Conservation (phyloP, 75 land plant genomes). For the Pinus tabuliformis region DNA sequence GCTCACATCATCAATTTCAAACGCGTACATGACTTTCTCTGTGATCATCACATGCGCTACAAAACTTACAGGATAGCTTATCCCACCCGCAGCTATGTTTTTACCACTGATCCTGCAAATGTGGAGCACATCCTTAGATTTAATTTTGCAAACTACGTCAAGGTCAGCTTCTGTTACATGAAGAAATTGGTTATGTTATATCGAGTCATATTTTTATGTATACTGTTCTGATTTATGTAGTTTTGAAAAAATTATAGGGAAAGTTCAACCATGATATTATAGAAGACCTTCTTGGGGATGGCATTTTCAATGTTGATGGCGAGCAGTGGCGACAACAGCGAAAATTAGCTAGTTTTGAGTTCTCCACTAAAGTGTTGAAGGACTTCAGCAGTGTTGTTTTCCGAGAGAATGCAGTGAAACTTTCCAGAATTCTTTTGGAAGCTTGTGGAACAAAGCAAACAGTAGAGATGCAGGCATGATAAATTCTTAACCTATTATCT, state of each 20-base stretch:
- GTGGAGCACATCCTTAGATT: slow-evolving; percentile 20
- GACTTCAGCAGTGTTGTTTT: slow-evolving; percentile 46
- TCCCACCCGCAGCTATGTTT: slow-evolving; percentile 5
- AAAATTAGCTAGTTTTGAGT: slow-evolving; percentile 51
- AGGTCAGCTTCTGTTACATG: slow-evolving; percentile 5
- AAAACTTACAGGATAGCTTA: slow-evolving; percentile 7
- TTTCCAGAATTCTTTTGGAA: slow-evolving; percentile 21
- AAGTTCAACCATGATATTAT: slow-evolving; percentile 9
- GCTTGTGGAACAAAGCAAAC: background rate
- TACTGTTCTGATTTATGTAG: background rate
- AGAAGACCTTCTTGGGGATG: slow-evolving; percentile 45
- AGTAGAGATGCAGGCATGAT: slow-evolving; percentile 55
- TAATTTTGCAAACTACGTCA: slow-evolving; percentile 18
- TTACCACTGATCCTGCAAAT: slow-evolving; percentile 12
- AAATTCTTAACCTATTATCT: background rate
- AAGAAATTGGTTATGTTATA: no score
- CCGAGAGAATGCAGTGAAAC: slow-evolving; percentile 27
- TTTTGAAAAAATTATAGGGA: slow-evolving; percentile 26
- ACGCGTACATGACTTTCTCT: background rate
- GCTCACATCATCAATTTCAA: background rate
- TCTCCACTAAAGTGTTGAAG: slow-evolving; percentile 40
- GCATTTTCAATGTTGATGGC: slow-evolving; percentile 54
- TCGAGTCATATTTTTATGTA: no score
- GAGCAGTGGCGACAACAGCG: slow-evolving; percentile 47
- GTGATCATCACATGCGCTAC: slow-evolving; percentile 4